Evolutionary conservation across 352 stramenopile species (phyloP), one percentile per base, ranked within the genome.

Genomic region (Globisporangium canariense): DNA sequence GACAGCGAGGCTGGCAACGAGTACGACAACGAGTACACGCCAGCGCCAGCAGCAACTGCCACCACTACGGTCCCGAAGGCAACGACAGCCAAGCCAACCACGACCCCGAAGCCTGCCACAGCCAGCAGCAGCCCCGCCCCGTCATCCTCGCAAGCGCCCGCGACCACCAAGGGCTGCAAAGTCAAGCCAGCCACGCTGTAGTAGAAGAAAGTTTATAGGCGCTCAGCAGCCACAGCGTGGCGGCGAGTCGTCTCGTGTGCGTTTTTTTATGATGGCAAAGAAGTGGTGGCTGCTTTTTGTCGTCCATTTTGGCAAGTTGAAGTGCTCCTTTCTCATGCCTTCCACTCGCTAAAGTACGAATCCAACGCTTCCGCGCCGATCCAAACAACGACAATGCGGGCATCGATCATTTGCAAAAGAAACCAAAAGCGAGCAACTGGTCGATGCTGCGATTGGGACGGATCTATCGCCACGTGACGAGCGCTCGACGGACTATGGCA

Each of bases 381-480:
- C 25, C 25, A 28, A 28, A 28, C 25, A 11, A 9, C 11, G 18
- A 36, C 1, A 20, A 30, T 7, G 50, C 46, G 9, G 9, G 36
- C 36, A 41, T 18, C 43, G 14, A 18, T n/a, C 47, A 54, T 54
- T 54, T 34, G 13, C 36, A 14, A 41, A 41, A 41, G 9, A 14
- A 41, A 14, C 13, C 13, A 4, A 20, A 32, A 5, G 32, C 32
- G 20, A 18, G 5, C 22, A 16, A 40, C 13, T 16, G 10, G 32
- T 43, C 4, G 30, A 63, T 63, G 58, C 45, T 36, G 20, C 58
- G 32, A 4, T 30, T 63, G 45, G 13, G 30, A 50, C 49, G 14
- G 16, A 52, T 63, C 32, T 47, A 56, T 3, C 58, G 36, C 18
- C 58, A 63, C 56, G 11, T 49, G 38, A 52, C 40, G 38, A 52